phyloP scores from a whole-genome alignment of 257 asterid species.

The Penstemon newberryi region DNA sequence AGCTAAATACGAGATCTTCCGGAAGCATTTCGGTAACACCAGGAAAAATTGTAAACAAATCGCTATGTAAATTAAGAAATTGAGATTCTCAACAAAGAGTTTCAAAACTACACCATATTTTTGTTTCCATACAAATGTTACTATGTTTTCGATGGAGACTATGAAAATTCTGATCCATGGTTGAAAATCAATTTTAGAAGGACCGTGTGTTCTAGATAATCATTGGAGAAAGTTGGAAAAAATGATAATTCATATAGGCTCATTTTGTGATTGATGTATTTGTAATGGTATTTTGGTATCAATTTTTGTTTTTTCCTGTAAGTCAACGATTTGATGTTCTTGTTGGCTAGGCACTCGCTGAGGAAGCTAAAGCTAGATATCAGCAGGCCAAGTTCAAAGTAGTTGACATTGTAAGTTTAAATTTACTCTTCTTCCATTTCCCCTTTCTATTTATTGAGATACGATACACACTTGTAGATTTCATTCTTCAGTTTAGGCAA shows the following conservation, averaged over 20 bases:
- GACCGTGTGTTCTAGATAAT: slow-evolving; percentile 15
- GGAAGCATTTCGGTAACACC: too few species aligned
- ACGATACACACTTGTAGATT: background rate
- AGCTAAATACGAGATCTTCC: too few species aligned
- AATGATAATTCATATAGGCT: slow-evolving; percentile 25
- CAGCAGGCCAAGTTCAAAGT: slow-evolving; percentile 76
- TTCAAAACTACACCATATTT: too few species aligned
- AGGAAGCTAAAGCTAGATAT: slow-evolving; percentile 92
- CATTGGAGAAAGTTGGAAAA: slow-evolving; percentile 18
- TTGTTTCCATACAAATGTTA: too few species aligned
- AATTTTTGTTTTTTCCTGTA: slow-evolving; percentile 1
- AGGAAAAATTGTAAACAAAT: too few species aligned
- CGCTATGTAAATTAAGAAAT: too few species aligned
- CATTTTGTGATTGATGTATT: slow-evolving; percentile 27
- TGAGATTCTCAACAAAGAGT: too few species aligned
- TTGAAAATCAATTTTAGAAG: background rate
- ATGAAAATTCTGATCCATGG: too few species aligned
- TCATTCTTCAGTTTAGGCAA: background rate
- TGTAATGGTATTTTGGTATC: background rate
- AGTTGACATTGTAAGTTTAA: slow-evolving; percentile 67
- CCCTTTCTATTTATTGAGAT: background rate
- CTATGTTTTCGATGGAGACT: too few species aligned
- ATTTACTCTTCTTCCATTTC: background rate
- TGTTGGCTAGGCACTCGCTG: slow-evolving; percentile 75
- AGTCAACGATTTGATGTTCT: slow-evolving; percentile 20